Evolutionary conservation across 1,284 basidiomycete genomes (phyloP), one percentile per base, ranked within the genome.

Genomic region (Ceratorhiza oryzae-sativae): DNA sequence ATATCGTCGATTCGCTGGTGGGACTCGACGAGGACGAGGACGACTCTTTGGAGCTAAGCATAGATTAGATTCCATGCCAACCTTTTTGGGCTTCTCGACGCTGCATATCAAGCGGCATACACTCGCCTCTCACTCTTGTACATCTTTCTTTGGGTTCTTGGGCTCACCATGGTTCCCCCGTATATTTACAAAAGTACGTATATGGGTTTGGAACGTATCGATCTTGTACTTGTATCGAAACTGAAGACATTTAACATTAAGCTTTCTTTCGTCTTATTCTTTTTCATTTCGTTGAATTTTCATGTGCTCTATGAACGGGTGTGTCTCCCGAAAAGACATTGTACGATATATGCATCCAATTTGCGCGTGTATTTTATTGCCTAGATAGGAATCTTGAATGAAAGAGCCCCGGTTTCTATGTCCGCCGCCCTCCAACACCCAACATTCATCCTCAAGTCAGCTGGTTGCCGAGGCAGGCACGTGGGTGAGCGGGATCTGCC

Each of bases 161-260:
- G 10, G 30, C 8, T n/a, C 20, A 27, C 36, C 30, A 25, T 61
- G 58, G 20, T 36, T 61, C 58, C 36, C 41, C 27, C 34, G 32
- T 9, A 42, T 15, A 30, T 34, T 30, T 30, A 36, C 32, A 23
- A 48, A 48, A 27, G 56, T 32, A 39, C 36, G 13, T 39, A 39
- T 61, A 61, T 36, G 27, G 8, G 39, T n/a, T 15, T 20, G 41
- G 20, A 39, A 15, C 36, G 36, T 25, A 27, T 39, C 25, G 13
- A 6, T 39, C 36, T 30, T 67, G 63, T 67, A 42, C 63, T 55
- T 67, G 49, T 67, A 55, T 67, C 46, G 3, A n/a, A 6, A 34
- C 25, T 23, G n/a, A 42, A 53, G 42, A 68, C 65, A 56, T 41
- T 41, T 55, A 15, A 41, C 27, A 18, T 42, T 60, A 42, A 20